Base-by-base conservation (phyloP, 2,329 filamentous ascomycete species). In the Colletotrichum camelliae region DNA sequence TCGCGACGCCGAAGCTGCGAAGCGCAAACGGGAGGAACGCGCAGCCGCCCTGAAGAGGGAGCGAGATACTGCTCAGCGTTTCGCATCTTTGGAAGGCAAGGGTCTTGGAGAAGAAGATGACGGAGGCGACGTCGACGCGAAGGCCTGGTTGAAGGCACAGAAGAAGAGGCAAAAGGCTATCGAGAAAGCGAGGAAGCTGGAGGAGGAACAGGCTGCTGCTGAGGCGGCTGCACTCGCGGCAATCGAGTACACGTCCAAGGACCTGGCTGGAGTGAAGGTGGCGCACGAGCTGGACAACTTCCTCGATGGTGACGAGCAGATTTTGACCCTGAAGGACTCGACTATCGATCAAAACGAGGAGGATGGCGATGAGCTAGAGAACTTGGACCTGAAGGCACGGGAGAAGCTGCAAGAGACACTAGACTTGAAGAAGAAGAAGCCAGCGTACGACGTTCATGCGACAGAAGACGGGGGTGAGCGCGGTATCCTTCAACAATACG, bases 101-200 rank as follows among this genome's bases (percentile, higher is more conserved):
- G 94, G 96, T 1, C 87, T 99, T 4, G 97, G 94, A 64, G 97
- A 98, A 43, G 88, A 87, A 0, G 93, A 93, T 60, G 92, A 91
- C 4, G 91, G 88, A 7, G 91, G 87, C 4, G 92, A 93, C 15
- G 79, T 94, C 31, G 95, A 98, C 83, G 95, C 96, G 16, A 94
- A 94, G 83, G 89, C 94, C 2, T 99, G 97, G 97, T 85, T 99
- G 76, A 91, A 94, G 79, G 93, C 93, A 75, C 94, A 96, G 84
- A 98, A 98, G 89, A 98, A 98, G 88, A 91, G 96, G 67, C 95
- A 98, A 84, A 98, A 96, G 89, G 95, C 96, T 85, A 96, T 98
- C 52, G 94, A 93, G 61, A 93, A 95, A 80, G 92, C 93, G 35
- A 91, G 94, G 79, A 92, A 92, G 39, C 81, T 88, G 69, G 94